These are phyloP conservation scores for Geosmithia morbida DNA, from an alignment of 2,329 filamentous ascomycete genomes.

Conservation along the genomic window DNA sequence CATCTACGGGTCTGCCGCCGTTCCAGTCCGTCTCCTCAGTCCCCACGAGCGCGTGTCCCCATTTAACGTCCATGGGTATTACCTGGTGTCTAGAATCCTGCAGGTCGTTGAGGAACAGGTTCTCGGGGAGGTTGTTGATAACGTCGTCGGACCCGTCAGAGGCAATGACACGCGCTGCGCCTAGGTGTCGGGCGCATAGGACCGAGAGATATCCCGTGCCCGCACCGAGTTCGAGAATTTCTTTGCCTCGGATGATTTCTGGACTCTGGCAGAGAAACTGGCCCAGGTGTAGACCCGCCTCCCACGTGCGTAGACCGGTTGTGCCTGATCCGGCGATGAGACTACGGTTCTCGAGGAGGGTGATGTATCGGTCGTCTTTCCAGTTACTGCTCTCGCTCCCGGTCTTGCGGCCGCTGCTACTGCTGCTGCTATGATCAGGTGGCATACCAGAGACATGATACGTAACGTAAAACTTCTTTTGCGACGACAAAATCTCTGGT, in stretches of 20 bases:
- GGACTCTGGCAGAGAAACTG: slow-evolving; percentile 45
- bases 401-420: neutral
- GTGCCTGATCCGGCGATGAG: slow-evolving; percentile 59
- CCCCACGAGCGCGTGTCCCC: slow-evolving; percentile 46
- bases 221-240: slow-evolving; percentile 57
- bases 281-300: slow-evolving; percentile 61
- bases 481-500: slow-evolving; percentile 50
- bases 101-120: slow-evolving; percentile 53
- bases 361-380: slow-evolving; percentile 23
- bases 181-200: slow-evolving; percentile 54
- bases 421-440: slow-evolving; percentile 7
- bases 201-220: slow-evolving; percentile 67
- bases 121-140: slow-evolving; percentile 51
- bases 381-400: neutral
- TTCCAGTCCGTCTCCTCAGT: slow-evolving; percentile 41
- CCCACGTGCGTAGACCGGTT: slow-evolving; percentile 69
- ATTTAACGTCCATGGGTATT: slow-evolving; percentile 41
- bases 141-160: slow-evolving; percentile 66
- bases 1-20: slow-evolving; percentile 33
- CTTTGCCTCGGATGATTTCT: slow-evolving; percentile 33
- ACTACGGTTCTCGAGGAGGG: slow-evolving; percentile 52
- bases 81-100: slow-evolving; percentile 28
- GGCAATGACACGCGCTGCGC: slow-evolving; percentile 43
- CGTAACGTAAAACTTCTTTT: slow-evolving; percentile 61
- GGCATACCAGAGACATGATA: slow-evolving; percentile 36